Evolutionary conservation across 2,329 filamentous ascomycete species (phyloP).

Genomic region (Arthrocladium fulminans): DNA sequence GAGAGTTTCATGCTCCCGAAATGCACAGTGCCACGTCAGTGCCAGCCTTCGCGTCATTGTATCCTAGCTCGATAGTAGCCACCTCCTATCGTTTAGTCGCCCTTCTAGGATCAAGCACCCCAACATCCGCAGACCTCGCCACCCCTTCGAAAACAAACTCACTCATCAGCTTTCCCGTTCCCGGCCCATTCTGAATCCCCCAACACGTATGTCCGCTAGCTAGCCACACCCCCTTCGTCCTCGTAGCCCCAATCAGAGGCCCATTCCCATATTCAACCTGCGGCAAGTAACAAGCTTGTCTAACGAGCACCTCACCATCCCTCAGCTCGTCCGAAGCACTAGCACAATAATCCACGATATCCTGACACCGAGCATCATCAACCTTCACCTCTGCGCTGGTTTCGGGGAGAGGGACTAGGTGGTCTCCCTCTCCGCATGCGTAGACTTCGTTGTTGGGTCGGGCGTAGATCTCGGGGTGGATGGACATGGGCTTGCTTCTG

Average conservation of each 20-base stretch:
- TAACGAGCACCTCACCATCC: constrained; percentile 58
- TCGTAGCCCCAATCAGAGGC: constrained; percentile 70
- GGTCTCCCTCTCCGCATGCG: constrained; percentile 85
- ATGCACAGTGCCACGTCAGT: no score
- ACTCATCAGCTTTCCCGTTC: constrained; percentile 71
- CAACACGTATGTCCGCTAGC: constrained; percentile 93
- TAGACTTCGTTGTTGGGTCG: constrained; percentile 84
- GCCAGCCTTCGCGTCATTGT: no score
- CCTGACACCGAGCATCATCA: constrained; percentile 70
- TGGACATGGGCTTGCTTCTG: constrained; percentile 49
- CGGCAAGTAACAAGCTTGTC: constrained; percentile 90
- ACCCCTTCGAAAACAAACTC: constrained; percentile 68
- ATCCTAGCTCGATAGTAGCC: no score
- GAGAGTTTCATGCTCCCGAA: no score
- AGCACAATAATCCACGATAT: constrained; percentile 69
- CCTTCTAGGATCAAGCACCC: constrained; percentile 57
- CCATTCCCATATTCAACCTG: constrained; percentile 48
- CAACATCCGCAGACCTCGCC: constrained; percentile 58
- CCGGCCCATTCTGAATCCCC: constrained; percentile 95
- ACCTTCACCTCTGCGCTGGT: constrained; percentile 66
- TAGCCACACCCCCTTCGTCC: constrained; percentile 64
- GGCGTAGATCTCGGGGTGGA: constrained; percentile 88
- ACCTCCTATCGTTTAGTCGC: constrained; percentile 28
- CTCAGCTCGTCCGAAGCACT: constrained; percentile 50
- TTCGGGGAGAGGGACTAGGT: constrained; percentile 61